These are phyloP conservation scores for Suhomyces sp. DNA, from an alignment of 805 yeast genomes.

Conservation along the genomic window DNA sequence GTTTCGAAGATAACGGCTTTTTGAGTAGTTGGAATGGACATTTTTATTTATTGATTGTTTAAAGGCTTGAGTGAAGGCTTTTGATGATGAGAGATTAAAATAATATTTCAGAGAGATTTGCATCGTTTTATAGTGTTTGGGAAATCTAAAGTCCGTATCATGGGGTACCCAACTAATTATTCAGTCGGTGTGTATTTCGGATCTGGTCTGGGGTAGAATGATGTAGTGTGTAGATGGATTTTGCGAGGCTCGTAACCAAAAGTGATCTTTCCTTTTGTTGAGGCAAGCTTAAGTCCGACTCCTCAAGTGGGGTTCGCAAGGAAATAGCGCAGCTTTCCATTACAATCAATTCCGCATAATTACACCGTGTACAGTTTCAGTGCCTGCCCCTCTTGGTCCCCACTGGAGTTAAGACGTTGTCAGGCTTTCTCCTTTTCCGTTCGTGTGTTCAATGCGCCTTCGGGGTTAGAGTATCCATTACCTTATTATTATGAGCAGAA, in stretches of 20 bases:
- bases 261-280: neutral
- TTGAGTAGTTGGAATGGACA: slow-evolving; percentile 57
- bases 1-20: slow-evolving; percentile 69
- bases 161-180: neutral
- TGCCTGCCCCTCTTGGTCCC: neutral
- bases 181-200: neutral
- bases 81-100: neutral
- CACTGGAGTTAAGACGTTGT: neutral
- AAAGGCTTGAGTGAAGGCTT: neutral
- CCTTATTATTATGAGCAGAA: neutral
- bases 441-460: neutral
- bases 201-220: neutral
- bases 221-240: neutral
- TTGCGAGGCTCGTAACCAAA: neutral
- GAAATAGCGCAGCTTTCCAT: too few relatives aligned
- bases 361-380: neutral
- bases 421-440: neutral
- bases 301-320: neutral
- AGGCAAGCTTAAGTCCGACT: neutral
- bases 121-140: neutral
- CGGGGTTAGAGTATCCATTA: neutral
- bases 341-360: neutral
- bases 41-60: neutral
- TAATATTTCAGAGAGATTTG: neutral
- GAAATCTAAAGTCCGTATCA: neutral